Conservation (phyloP, 2,329 filamentous ascomycete species). For the Bertia moriformis region DNA sequence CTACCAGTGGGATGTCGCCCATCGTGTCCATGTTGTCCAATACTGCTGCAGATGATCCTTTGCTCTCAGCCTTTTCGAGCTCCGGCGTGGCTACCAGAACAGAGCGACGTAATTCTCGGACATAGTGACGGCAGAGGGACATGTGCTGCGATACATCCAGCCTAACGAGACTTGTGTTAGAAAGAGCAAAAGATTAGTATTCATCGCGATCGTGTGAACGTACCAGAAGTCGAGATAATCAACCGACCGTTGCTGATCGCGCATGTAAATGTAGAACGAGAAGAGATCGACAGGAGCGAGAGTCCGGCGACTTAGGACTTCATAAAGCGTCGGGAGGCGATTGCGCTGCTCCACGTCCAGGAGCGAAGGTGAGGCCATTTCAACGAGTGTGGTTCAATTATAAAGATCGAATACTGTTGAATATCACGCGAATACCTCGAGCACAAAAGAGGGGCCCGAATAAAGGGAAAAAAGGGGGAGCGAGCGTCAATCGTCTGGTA, state of each 20-base stretch:
- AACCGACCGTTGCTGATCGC: conserved; percentile 92
- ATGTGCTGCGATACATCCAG: conserved; percentile 98
- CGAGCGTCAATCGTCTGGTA: too few species aligned
- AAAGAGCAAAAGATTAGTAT: conserved; percentile 2
- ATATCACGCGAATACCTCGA: too few species aligned
- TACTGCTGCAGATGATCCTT: conserved; percentile 60
- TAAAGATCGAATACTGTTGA: too few species aligned
- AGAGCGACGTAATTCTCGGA: conserved; percentile 82
- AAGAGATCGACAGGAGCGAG: conserved; percentile 90
- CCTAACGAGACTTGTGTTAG: conserved; percentile 33
- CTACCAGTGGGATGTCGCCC: conserved; percentile 48
- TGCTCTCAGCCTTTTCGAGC: conserved; percentile 65
- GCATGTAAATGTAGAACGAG: conserved; percentile 99
- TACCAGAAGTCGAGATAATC: conserved; percentile 98
- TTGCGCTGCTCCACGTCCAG: conserved; percentile 36
- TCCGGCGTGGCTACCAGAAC: conserved; percentile 89
- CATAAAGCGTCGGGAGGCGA: conserved; percentile 82
- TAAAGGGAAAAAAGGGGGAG: too few species aligned
- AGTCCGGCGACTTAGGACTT: conserved; percentile 88
- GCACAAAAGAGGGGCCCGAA: too few species aligned
- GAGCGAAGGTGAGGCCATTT: conserved; percentile 1
- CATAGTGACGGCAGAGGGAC: conserved; percentile 92
- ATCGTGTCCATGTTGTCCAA: conserved; percentile 49
- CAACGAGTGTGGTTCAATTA: too few species aligned
- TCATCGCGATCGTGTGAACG: conserved; percentile 11